Evolutionary conservation across 2,329 filamentous ascomycete genomes (phyloP), one percentile per base, ranked within the genome.

Genomic region (Fusarium papillatum): DNA sequence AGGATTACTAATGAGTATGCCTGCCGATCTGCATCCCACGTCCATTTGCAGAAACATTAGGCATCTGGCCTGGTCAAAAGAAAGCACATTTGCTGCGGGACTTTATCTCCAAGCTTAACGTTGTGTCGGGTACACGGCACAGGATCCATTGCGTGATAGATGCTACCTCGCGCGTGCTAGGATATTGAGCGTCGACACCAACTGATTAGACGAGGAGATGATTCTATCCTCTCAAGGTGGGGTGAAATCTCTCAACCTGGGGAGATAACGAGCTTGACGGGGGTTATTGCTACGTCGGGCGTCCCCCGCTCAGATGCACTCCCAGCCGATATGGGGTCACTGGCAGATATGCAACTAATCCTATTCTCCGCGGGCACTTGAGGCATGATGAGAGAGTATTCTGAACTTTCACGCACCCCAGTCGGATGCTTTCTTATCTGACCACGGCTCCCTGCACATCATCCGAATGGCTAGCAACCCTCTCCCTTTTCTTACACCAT

Each of bases 81-180:
- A 19, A 63, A 17, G 26, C 26, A 10, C 29, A 62, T 48, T 3
- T 36, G 4, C 29, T 38, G 39, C n/a, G 61, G 29, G n/a, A 48
- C 61, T 48, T 63, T 64, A 64, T 64, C 61, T 64, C 5, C 61
- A 48, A 64, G 61, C 39, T 64, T 48, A 64, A 64, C 61, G 19
- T 31, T 34, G 61, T 64, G 41, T 43, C 39, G 41, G 61, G 26
- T 64, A 34, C 29, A 31, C 39, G 60, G 41, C 26, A 22, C 39
- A 29, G 59, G n/a, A 26, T 22, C 19, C n/a, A 64, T 64, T 48
- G 41, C 61, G 61, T 64, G 61, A 64, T 64, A 24, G n/a, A 64
- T 64, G 61, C 61, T 24, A 46, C 39, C 29, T 48, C 6, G 14
- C n/a, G 22, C 61, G 61, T 64, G 61, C 61, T 64, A 13, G n/a